Conservation (phyloP, 148 eudicot species). For the Selenicereus undatus region DNA sequence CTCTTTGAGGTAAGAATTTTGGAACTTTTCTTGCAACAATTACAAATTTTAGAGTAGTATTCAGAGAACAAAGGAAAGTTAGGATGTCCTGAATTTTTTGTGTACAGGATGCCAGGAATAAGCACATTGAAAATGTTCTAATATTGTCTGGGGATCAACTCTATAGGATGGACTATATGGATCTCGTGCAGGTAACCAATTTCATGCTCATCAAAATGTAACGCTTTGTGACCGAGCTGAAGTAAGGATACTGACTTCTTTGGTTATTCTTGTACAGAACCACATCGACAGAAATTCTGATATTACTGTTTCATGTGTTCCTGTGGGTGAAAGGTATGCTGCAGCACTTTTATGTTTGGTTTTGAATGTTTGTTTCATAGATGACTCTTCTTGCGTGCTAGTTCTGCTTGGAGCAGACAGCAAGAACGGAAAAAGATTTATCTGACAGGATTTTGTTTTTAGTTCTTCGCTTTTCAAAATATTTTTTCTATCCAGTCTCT, state of each 20-base stretch:
- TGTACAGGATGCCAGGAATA: slow-evolving; percentile 75
- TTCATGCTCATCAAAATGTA: background rate
- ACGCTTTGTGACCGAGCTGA: background rate
- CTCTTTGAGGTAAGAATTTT: slow-evolving; percentile 63
- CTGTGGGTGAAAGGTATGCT: slow-evolving; percentile 71
- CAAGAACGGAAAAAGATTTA: background rate
- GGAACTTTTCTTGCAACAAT: background rate
- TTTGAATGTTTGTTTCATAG: background rate
- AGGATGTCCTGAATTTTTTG: background rate
- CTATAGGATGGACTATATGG: slow-evolving; percentile 89
- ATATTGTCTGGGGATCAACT: slow-evolving; percentile 93
- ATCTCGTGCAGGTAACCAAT: slow-evolving; percentile 69
- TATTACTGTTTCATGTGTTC: slow-evolving; percentile 85
- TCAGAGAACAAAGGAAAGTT: background rate
- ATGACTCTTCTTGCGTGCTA: background rate
- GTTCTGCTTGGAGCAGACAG: background rate
- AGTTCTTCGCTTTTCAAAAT: background rate
- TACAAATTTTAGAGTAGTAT: background rate
- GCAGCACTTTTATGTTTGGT: background rate
- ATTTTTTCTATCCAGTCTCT: no score
- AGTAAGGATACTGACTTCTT: background rate
- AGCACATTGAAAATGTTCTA: slow-evolving; percentile 68
- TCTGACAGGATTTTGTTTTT: background rate
- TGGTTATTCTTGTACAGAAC: slow-evolving; percentile 48
- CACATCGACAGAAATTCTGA: slow-evolving; percentile 89